Percentiles rank a stretch among this genome's conserved stretches.
phyloP scores from a whole-genome alignment of 116 monocot species.

The Thalassia testudinum region DNA sequence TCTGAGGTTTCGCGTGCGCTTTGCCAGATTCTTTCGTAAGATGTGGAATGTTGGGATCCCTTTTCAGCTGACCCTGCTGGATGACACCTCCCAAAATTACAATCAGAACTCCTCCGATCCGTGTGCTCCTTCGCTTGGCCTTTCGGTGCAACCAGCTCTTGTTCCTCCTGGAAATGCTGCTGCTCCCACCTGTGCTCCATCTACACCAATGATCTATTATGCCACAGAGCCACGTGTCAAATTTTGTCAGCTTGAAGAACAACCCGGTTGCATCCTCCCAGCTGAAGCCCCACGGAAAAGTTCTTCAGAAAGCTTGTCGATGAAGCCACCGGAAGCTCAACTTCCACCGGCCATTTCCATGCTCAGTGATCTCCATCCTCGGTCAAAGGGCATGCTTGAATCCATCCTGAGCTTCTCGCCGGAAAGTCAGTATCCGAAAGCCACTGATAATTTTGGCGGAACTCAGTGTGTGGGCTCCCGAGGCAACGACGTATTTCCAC shows the following conservation, averaged over 20 bases:
- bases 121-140: neutral
- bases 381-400: slow-evolving; percentile 12
- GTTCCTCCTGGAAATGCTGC: neutral
- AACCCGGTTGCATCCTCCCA: slow-evolving; percentile 1
- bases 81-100: slow-evolving; percentile 6
- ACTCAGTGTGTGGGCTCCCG: slow-evolving; percentile 1
- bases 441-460: slow-evolving; percentile 1
- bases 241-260: slow-evolving; percentile 16
- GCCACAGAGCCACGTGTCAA: slow-evolving; percentile 18
- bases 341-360: neutral
- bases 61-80: neutral
- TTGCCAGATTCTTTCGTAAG: neutral
- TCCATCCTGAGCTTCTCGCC: slow-evolving; percentile 18
- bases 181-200: slow-evolving; percentile 11
- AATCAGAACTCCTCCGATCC: slow-evolving; percentile 3
- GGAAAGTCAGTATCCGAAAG: slow-evolving; percentile 7
- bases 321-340: neutral
- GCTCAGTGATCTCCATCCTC: slow-evolving; percentile 2
- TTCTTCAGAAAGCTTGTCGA: slow-evolving; percentile 1
- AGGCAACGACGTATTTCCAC: slow-evolving; percentile 2
- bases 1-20: neutral
- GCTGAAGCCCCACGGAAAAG: slow-evolving; percentile 2
- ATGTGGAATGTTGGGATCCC: slow-evolving; percentile 5
- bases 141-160: neutral
- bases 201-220: slow-evolving; percentile 17